Evolutionary conservation across 176 grass and related monocot species (phyloP).

Genomic region (Bolboschoenus planiculmis): DNA sequence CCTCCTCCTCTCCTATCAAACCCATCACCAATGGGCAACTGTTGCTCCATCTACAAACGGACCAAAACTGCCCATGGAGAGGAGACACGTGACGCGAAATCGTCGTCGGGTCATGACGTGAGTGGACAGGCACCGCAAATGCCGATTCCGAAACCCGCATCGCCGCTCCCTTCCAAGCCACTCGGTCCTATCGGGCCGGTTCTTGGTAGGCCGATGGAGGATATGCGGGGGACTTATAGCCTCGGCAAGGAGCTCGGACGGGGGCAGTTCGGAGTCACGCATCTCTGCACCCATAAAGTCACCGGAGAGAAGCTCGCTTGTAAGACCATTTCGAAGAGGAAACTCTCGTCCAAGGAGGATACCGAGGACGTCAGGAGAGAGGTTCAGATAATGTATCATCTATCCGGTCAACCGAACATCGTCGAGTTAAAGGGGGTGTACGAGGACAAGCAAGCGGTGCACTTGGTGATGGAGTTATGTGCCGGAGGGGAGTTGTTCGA

Average conservation of each 20-base stretch:
- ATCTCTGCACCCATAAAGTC: conserved; percentile 65
- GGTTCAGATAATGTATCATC: conserved; percentile 86
- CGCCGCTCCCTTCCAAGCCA: conserved; percentile 25
- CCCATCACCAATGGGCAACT: conserved; percentile 41
- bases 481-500: conserved; percentile 85
- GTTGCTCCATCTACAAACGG: conserved; percentile 46
- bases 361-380: conserved; percentile 60
- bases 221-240: conserved; percentile 40
- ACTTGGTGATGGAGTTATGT: conserved; percentile 94
- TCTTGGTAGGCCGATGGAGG: conserved; percentile 60
- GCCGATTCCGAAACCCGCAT: not conserved
- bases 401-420: conserved; percentile 56
- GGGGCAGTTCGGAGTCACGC: conserved; percentile 81
- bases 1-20: conserved; percentile 11
- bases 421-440: conserved; percentile 55
- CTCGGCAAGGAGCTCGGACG: conserved; percentile 82
- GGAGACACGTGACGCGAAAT: not conserved
- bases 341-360: conserved; percentile 49
- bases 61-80: not conserved
- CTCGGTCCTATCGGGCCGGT: conserved; percentile 38
- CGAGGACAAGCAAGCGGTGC: conserved; percentile 70
- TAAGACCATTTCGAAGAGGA: conserved; percentile 78
- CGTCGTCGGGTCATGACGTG: not conserved
- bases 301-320: conserved; percentile 63
- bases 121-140: not conserved